These are phyloP conservation scores for Polysphondylium violaceum DNA, from an alignment of 78 protist genomes.

Conservation along the genomic window DNA sequence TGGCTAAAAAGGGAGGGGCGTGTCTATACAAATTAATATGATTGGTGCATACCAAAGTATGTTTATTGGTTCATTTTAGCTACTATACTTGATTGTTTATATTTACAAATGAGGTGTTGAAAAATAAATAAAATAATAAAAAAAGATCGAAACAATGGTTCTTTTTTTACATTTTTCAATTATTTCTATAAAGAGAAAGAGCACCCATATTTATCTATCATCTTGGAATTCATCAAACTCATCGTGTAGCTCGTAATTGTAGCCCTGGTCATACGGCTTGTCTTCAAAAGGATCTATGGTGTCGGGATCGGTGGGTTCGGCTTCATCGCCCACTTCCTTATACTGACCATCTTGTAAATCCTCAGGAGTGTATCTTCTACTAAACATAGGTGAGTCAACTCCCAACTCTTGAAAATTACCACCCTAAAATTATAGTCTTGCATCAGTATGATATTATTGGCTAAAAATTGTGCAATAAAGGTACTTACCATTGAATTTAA, in stretches of 20 bases:
- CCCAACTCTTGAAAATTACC: slow-evolving; percentile 22
- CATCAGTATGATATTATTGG: neutral
- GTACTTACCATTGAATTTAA: neutral
- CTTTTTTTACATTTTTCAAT: too few species aligned
- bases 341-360: neutral
- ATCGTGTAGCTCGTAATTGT: slow-evolving; percentile 30
- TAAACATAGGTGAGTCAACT: slow-evolving; percentile 4
- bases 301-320: neutral
- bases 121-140: too few species aligned
- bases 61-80: too few species aligned
- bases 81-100: too few species aligned
- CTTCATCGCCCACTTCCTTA: slow-evolving; percentile 16
- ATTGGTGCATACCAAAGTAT: too few species aligned
- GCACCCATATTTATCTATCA: slow-evolving; percentile 29
- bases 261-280: slow-evolving; percentile 12
- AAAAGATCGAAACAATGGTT: too few species aligned
- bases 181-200: too few species aligned
- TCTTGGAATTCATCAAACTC: slow-evolving; percentile 36
- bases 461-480: neutral
- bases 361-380: slow-evolving; percentile 8
- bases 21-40: too few species aligned
- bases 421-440: neutral
- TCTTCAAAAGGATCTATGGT: slow-evolving; percentile 11
- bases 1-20: too few species aligned
- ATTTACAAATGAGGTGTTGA: too few species aligned